Conservation (phyloP, 2,329 filamentous ascomycete species). For the Onygena corvina region DNA sequence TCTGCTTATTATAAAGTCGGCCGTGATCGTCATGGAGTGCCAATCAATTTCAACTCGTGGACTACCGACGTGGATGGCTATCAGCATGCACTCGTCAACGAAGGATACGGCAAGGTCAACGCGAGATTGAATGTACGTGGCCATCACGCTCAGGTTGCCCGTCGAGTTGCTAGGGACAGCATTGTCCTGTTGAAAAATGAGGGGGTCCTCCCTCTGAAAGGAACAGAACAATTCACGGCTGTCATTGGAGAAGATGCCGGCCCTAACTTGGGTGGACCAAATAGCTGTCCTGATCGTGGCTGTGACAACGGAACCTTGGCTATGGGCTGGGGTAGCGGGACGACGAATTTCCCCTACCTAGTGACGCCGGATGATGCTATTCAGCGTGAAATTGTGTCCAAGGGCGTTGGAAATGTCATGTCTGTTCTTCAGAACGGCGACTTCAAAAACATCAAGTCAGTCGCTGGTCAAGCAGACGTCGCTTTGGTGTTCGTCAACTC, state of each 20-base stretch:
- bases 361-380: constrained; percentile 52
- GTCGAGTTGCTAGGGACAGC: constrained; percentile 64
- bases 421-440: constrained; percentile 49
- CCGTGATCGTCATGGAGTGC: constrained; percentile 39
- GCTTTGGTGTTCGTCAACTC: constrained; percentile 82
- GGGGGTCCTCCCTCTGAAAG: constrained; percentile 60
- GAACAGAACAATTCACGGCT: constrained; percentile 59
- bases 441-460: constrained; percentile 37
- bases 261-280: constrained; percentile 60
- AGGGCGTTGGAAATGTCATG: constrained; percentile 53
- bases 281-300: constrained; percentile 61
- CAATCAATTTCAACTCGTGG: constrained; percentile 84
- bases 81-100: constrained; percentile 49
- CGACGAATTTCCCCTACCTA: constrained; percentile 51
- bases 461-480: constrained; percentile 43
- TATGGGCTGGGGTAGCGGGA: constrained; percentile 53
- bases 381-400: constrained; percentile 51
- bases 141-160: constrained; percentile 60
- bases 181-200: constrained; percentile 84
- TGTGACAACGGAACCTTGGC: constrained; percentile 50
- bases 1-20: constrained; percentile 54
- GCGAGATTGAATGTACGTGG: constrained; percentile 71
- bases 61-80: constrained; percentile 62
- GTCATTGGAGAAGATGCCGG: constrained; percentile 77
- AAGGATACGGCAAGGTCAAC: constrained; percentile 59